Conservation (phyloP, 768 basidiomycete species). For the Dacryopinax primogenitus region DNA sequence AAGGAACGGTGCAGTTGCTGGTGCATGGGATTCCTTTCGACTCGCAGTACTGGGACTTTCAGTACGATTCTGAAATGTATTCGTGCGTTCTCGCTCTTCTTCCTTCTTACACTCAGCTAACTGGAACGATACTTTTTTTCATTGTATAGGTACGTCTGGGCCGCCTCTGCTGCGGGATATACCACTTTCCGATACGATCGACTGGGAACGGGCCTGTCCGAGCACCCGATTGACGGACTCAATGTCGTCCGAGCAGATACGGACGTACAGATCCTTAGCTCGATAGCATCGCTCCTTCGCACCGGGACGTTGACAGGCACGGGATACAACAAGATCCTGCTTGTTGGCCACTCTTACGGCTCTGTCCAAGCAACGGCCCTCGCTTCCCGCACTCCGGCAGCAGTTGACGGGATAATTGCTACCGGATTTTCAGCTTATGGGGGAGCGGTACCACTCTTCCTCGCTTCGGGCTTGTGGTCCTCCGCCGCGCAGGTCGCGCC, state of each 20-base stretch:
- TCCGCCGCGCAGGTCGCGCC: slow-evolving; percentile 13
- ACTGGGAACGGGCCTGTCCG: slow-evolving; percentile 16
- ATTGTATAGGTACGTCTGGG: slow-evolving; percentile 13
- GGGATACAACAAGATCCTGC: slow-evolving; percentile 16
- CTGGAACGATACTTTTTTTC: too few relatives aligned
- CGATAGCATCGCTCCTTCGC: slow-evolving; percentile 10
- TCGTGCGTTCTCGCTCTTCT: neutral
- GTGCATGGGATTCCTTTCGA: slow-evolving; percentile 17
- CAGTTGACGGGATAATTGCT: neutral
- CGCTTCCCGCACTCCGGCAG: neutral
- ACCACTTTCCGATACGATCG: slow-evolving; percentile 18
- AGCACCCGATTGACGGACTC: slow-evolving; percentile 16
- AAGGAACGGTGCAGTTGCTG: slow-evolving; percentile 14
- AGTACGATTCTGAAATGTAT: neutral
- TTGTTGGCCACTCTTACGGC: slow-evolving; percentile 18
- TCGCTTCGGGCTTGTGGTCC: slow-evolving; percentile 14
- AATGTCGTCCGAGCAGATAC: slow-evolving; percentile 12
- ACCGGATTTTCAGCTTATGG: neutral
- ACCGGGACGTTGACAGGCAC: slow-evolving; percentile 13
- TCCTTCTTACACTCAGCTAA: neutral
- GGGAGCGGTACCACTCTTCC: slow-evolving; percentile 13
- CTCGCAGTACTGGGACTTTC: slow-evolving; percentile 15
- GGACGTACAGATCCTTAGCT: neutral
- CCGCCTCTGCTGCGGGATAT: slow-evolving; percentile 14
- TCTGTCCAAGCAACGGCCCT: slow-evolving; percentile 2